Evolutionary conservation across 805 yeast genomes (phyloP), one percentile per base, ranked within the genome.

Genomic region (Candida stauntonica): DNA sequence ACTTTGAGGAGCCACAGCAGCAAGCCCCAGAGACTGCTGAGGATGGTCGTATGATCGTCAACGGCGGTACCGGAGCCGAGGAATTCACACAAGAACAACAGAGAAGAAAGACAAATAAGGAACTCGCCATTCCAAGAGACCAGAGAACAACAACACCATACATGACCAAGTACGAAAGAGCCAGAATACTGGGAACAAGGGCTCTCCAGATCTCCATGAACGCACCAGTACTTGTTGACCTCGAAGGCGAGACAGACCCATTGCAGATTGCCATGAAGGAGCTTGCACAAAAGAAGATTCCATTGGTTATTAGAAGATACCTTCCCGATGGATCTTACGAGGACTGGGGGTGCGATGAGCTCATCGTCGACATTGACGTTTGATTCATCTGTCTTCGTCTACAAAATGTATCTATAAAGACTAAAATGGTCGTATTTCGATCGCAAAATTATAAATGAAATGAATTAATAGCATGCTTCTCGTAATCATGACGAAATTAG

Each of bases 241-340:
- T 93, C 42, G 99, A 93, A 66, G 99, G 99, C 58, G 99, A 94
- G 63, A 94, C 99, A 3, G 99, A 93, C 62, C 99, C 99, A 12
- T 70, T 93, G 58, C 96, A 89, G 63, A 93, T 93, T 46, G 97
- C 99, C 44, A 83, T 87, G 86, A 93, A 94, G 64, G 99, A 93
- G 64, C 74, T 93, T 47, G 77, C 95, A 1, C 98, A 93, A 63
- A 80, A 86, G 63, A 93, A 89, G 62, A 88, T 94, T 41, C 99
- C 99, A 1, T 73, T 93, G 54, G 95, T 94, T 32, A 86, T 93
- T 34, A 79, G 99, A 74, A 76, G 99, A 64, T 94, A 87, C 60
- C 73, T 93, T 52, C 99, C 99, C 3, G 99, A 94, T 60, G 96
- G 98, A 5, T 78, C 94, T 37, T 91, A 79, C 57, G 99, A 93